phyloP scores from a whole-genome alignment of 2,329 filamentous ascomycete genomes.

The Penicillium sp. region DNA sequence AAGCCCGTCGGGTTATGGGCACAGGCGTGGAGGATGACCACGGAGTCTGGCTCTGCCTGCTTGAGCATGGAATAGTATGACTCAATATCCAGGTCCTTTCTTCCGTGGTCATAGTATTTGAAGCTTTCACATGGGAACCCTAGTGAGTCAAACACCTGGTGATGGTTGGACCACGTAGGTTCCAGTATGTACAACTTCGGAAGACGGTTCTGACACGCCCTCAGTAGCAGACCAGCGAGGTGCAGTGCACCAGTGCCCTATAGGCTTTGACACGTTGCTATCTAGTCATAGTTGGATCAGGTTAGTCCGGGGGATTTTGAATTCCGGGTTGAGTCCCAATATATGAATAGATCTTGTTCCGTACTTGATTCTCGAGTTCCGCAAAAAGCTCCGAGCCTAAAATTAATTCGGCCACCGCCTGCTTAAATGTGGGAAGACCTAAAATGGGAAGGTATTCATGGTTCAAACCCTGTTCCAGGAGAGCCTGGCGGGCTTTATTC shows the following conservation, averaged over 20 bases:
- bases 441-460: slow-evolving; percentile 97
- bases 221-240: slow-evolving; percentile 23
- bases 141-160: slow-evolving; percentile 91
- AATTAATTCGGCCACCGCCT: slow-evolving; percentile 80
- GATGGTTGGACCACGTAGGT: slow-evolving; percentile 96
- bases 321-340: no score
- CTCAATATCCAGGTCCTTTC: slow-evolving; percentile 19
- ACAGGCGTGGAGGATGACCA: slow-evolving; percentile 69
- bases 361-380: slow-evolving; percentile 13
- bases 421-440: slow-evolving; percentile 75
- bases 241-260: slow-evolving; percentile 66
- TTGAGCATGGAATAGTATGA: slow-evolving; percentile 17
- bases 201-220: slow-evolving; percentile 9
- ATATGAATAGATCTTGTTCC: background rate
- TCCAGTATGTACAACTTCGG: slow-evolving; percentile 74
- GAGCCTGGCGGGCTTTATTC: slow-evolving; percentile 13
- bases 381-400: slow-evolving; percentile 55
- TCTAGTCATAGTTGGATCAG: slow-evolving; percentile 41
- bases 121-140: slow-evolving; percentile 61
- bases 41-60: slow-evolving; percentile 12
- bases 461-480: slow-evolving; percentile 70
- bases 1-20: slow-evolving; percentile 97
- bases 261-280: slow-evolving; percentile 76
- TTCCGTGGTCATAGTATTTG: slow-evolving; percentile 22
- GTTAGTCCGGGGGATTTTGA: background rate